phyloP scores from a whole-genome alignment of 495 filamentous ascomycete genomes.

The Aspergillus conjunctus region DNA sequence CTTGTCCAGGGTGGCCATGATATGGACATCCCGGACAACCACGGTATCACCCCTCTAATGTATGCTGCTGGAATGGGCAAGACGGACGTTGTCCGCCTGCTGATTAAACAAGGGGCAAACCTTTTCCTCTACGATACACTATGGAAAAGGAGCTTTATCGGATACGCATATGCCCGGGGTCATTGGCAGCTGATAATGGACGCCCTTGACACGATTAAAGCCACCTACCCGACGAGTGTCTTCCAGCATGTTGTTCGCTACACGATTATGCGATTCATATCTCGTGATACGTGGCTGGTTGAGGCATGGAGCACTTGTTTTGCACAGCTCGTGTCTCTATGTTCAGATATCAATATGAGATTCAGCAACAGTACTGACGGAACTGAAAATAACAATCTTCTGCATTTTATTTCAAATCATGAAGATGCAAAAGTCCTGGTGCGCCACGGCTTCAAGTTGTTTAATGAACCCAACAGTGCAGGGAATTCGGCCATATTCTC shows the following conservation, averaged over 20 bases:
- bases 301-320: not conserved
- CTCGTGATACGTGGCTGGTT: not conserved
- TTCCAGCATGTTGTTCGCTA: not conserved
- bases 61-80: slow-evolving; percentile 1
- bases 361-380: not conserved
- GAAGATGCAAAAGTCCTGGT: slow-evolving; percentile 1
- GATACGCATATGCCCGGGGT: not conserved
- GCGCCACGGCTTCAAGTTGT: not conserved
- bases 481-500: not conserved
- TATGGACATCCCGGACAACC: not conserved
- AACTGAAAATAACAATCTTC: slow-evolving; percentile 2
- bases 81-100: not conserved
- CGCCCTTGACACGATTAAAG: not conserved
- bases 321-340: not conserved
- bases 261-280: not conserved
- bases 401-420: slow-evolving; percentile 2
- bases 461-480: slow-evolving; percentile 1
- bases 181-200: slow-evolving; percentile 5
- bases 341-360: not conserved
- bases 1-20: slow-evolving; percentile 6
- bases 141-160: not conserved
- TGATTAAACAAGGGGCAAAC: slow-evolving; percentile 1
- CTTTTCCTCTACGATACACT: not conserved
- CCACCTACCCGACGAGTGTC: not conserved
- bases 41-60: slow-evolving; percentile 6